Evolutionary conservation across 495 filamentous ascomycete genomes (phyloP).

Genomic region (Aspergillus avenaceus): DNA sequence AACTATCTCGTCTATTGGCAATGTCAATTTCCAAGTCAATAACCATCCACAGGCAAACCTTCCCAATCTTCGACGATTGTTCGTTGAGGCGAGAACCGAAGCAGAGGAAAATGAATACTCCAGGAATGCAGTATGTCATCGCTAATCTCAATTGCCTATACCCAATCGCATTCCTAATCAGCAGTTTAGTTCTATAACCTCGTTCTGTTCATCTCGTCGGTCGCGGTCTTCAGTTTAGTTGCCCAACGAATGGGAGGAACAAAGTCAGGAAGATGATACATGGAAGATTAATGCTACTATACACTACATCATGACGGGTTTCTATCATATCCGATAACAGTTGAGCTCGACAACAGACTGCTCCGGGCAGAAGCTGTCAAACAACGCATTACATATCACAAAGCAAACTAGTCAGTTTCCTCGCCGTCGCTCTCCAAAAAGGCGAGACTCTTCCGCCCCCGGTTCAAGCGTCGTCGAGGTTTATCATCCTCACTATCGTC

Average conservation of each 20-base stretch:
- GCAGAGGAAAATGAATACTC: conserved; percentile 94
- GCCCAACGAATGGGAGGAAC: conserved; percentile 67
- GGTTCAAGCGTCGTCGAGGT: conserved; percentile 36
- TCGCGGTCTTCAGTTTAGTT: conserved; percentile 86
- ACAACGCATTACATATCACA: not conserved
- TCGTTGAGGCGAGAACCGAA: conserved; percentile 91
- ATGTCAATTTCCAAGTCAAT: not conserved
- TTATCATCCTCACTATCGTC: conserved; percentile 37
- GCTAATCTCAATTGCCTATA: not conserved
- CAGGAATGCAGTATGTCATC: conserved; percentile 67
- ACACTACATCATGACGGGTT: not conserved
- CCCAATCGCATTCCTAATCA: not conserved
- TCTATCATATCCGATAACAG: not conserved
- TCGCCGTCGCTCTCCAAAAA: conserved; percentile 53
- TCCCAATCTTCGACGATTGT: conserved; percentile 91
- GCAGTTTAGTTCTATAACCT: conserved; percentile 86
- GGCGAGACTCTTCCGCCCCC: conserved; percentile 47
- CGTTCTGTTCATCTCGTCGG: conserved; percentile 90
- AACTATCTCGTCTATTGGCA: not conserved
- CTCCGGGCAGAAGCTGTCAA: not conserved
- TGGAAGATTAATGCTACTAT: not conserved
- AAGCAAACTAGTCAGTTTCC: conserved; percentile 46
- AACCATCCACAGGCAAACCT: conserved; percentile 64
- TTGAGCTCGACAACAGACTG: not conserved
- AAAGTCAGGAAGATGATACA: conserved; percentile 33